These are phyloP conservation scores for Penicillium riverlandense DNA, from an alignment of 495 filamentous ascomycete species.

Conservation along the genomic window DNA sequence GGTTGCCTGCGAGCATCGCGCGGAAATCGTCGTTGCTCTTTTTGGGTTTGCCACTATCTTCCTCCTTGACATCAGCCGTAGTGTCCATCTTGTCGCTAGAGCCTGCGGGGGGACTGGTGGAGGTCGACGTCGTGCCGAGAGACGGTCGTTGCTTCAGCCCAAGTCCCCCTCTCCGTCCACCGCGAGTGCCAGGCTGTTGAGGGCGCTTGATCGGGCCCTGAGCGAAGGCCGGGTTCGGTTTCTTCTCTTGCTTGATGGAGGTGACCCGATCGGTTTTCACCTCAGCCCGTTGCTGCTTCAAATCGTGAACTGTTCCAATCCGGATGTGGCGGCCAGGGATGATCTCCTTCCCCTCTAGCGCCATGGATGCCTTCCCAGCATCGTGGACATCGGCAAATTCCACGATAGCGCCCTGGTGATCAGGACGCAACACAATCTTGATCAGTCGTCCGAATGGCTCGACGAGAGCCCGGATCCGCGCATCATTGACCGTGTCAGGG, in stretches of 20 bases:
- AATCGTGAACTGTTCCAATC: slow-evolving; percentile 60
- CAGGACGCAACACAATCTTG: slow-evolving; percentile 54
- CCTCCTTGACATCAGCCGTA: slow-evolving; percentile 22
- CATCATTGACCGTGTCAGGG: slow-evolving; percentile 60
- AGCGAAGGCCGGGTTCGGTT: slow-evolving; percentile 37
- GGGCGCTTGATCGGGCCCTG: slow-evolving; percentile 52
- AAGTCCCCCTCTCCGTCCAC: slow-evolving; percentile 45
- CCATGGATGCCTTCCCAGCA: slow-evolving; percentile 68
- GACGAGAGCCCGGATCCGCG: slow-evolving; percentile 51
- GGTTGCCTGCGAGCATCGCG: slow-evolving; percentile 54
- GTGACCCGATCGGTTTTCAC: slow-evolving; percentile 42
- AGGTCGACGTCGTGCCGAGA: slow-evolving; percentile 18
- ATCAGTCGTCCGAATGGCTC: slow-evolving; percentile 50
- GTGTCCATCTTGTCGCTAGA: slow-evolving; percentile 24
- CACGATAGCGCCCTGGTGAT: slow-evolving; percentile 80
- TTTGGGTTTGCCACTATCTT: slow-evolving; percentile 22
- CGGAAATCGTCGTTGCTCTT: slow-evolving; percentile 91
- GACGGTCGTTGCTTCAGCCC: slow-evolving; percentile 36
- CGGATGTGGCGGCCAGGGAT: slow-evolving; percentile 54
- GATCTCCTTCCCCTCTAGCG: slow-evolving; percentile 66
- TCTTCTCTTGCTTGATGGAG: slow-evolving; percentile 33
- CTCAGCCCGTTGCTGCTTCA: slow-evolving; percentile 57
- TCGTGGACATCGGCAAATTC: slow-evolving; percentile 66
- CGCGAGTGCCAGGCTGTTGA: slow-evolving; percentile 38
- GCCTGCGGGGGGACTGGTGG: slow-evolving; percentile 23